Percentiles rank a stretch among this genome's conserved stretches.
These are phyloP conservation scores for Boletus tomentosulus DNA, from an alignment of 768 basidiomycete species.

Conservation along the genomic window DNA sequence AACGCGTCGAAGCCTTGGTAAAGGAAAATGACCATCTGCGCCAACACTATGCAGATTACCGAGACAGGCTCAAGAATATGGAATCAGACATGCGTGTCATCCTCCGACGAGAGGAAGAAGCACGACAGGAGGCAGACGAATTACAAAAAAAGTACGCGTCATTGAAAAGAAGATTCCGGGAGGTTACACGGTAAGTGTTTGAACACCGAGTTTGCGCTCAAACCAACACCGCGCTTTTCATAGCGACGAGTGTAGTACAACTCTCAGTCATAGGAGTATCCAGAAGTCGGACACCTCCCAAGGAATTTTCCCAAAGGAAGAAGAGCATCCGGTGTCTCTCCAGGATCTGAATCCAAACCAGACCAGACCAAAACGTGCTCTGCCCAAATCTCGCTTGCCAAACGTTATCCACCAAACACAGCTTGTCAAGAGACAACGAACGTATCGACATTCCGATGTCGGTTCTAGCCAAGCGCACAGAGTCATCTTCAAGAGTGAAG, in stretches of 20 bases:
- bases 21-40: constrained; percentile 42
- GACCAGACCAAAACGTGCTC: constrained; percentile 25
- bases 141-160: constrained; percentile 33
- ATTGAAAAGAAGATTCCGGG: constrained; percentile 26
- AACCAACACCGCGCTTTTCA: background rate
- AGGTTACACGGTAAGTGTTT: constrained; percentile 12
- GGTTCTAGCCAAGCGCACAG: constrained; percentile 3
- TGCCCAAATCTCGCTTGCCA: constrained; percentile 22
- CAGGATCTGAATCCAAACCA: constrained; percentile 4
- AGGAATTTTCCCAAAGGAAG: constrained; percentile 20
- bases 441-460: constrained; percentile 15
- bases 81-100: constrained; percentile 28
- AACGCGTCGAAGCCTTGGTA: constrained; percentile 35
- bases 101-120: constrained; percentile 29
- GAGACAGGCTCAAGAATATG: constrained; percentile 31
- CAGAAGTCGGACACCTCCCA: constrained; percentile 9
- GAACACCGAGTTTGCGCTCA: background rate
- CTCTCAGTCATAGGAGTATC: constrained; percentile 3
- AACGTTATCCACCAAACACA: background rate
- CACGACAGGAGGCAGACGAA: constrained; percentile 38
- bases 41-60: constrained; percentile 40
- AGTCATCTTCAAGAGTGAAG: constrained; percentile 7
- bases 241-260: constrained; percentile 6
- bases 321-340: constrained; percentile 17
- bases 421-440: constrained; percentile 24